Evolutionary conservation across 2,329 filamentous ascomycete species (phyloP), one percentile per base, ranked within the genome.

Genomic region (Ambrosiella cleistominuta): DNA sequence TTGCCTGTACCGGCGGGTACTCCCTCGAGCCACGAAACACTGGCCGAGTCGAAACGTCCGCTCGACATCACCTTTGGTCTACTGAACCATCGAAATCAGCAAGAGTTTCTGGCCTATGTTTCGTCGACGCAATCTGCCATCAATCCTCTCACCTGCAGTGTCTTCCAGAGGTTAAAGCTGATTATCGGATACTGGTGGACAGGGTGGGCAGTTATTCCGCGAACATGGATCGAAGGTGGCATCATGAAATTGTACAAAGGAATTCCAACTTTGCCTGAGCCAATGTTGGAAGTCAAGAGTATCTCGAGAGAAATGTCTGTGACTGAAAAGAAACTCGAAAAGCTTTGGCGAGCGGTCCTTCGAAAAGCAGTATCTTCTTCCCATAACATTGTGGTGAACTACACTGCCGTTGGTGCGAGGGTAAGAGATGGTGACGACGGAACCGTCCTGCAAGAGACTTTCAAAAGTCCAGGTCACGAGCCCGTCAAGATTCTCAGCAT

Each of bases 111-210:
- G 4, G 45, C 38, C 35, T 59, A 56, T 37, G 36, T 56, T 8
- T 17, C 40, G 15, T 59, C 52, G 2, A 7, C 36, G 12, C 19
- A 37, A 1, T 36, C 13, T 3, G 36, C 27, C 11, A 73, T 75
- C 2, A 15, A 57, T n/a, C 54, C 58, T 70, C 72, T 0, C 72
- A 80, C 50, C 66, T 76, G 0, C 87, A 86, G 64, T 68, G 86
- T 2, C 72, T 83, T 19, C 78, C 68, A 9, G 9, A 17, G 15
- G 8, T n/a, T 54, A 12, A 13, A 42, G 3, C 38, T 54, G 12
- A 19, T 54, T 27, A 12, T 54, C 13, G 19, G 8, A 19, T 42
- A 44, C 11, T 40, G 36, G 39, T 54, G 52, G 38, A 54, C 15
- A 15, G 19, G 7, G 19, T 54, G 52, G 38, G 37, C 39, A 5